Base-by-base conservation (phyloP, 208 protist genomes). In the Trypanosoma scelopori region DNA sequence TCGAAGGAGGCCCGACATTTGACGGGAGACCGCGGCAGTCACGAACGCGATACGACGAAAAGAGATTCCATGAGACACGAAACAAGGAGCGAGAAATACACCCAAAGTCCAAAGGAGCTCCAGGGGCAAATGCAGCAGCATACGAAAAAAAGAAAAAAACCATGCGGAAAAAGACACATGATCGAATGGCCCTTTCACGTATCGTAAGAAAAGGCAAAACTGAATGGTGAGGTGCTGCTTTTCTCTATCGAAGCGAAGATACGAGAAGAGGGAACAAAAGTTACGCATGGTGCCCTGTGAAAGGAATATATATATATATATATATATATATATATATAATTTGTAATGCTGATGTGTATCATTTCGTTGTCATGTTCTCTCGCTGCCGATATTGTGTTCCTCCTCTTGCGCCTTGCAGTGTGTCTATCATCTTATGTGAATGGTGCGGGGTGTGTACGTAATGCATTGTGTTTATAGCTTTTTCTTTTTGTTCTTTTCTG, bases 91-190 rank as follows among this genome's bases (percentile, higher is more conserved):
- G 85, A 4, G 41, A 69, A 49, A 53, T 61, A 39, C 62, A 65
- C 12, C 69, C 83, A 18, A 86, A 91, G 65, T 37, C 88, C 41
- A 70, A 74, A 7, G 69, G 82, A 39, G 75, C 69, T 9, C 65
- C 77, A 59, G 41, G 51, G 28, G 63, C 11, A 25, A 52, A 61
- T 0, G 71, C 58, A 37, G 80, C 79, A 5, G 52, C 76, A 13
- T 93, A 93, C 62, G 75, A 82, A 9, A 78, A 79, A 52, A 94
- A 91, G 74, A 79, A 82, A 62, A 94, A 94, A 65, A 86, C 82
- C 1, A 42, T 66, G n/a, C 67, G 68, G 20, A 67, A 63, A 56
- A 76, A 76, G 15, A 60, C 43, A 12, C 50, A 68, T 15, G 67
- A 69, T 22, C 75, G 77, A 48, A 57, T 61, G 35, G 64, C 69